Percentiles rank a stretch among this genome's conserved stretches.
Evolutionary conservation across 257 asterid genomes (phyloP).

Genomic region (Nicotiana knightiana): DNA sequence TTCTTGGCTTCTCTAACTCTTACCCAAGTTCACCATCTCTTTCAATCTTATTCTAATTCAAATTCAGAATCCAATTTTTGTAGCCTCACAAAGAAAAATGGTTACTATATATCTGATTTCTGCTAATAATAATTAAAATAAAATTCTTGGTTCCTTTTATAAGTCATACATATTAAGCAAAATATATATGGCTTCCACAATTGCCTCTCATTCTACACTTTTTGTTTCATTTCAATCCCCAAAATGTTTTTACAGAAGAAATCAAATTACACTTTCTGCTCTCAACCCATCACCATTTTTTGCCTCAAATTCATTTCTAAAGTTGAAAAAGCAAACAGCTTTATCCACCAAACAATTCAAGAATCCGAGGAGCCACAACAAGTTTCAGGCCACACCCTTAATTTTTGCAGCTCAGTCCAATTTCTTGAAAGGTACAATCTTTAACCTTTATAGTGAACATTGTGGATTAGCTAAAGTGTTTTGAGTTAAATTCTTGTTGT

Average conservation of each 20-base stretch:
- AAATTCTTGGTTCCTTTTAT: background rate
- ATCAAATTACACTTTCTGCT: background rate
- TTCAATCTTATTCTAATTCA: no score
- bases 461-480: background rate
- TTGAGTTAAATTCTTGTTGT: background rate
- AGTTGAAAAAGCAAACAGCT: conserved; percentile 30
- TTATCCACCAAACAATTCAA: conserved; percentile 22
- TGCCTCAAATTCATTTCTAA: conserved; percentile 23
- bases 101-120: background rate
- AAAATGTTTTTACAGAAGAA: background rate
- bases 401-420: conserved; percentile 50
- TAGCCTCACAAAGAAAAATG: background rate
- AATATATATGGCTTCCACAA: background rate
- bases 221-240: conserved; percentile 5
- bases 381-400: conserved; percentile 19
- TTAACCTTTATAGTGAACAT: background rate
- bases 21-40: background rate
- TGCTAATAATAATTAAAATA: background rate
- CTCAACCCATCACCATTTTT: conserved; percentile 26
- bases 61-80: background rate
- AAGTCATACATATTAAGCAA: no score
- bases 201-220: background rate
- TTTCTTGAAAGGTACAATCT: conserved; percentile 47
- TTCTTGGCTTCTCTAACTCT: no score
- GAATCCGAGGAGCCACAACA: conserved; percentile 25